Base-by-base conservation (phyloP, 2,329 filamentous ascomycete genomes). In the Ascomycota sp. region DNA sequence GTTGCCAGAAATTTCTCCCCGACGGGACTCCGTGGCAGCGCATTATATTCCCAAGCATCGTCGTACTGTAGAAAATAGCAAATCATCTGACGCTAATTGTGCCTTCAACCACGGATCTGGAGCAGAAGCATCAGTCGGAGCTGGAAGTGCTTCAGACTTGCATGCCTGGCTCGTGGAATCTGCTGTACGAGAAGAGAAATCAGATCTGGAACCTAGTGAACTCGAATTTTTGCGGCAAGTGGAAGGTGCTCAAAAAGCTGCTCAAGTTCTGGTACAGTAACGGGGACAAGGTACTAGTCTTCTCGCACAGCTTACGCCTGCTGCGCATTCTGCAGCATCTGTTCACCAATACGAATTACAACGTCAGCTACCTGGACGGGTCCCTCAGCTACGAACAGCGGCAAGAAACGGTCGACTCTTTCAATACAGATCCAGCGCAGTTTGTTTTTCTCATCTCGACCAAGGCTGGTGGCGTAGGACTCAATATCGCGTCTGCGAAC, bases 391-490 rank as follows among this genome's bases (percentile, higher is more conserved):
- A 89, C 41, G 77, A 83, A 31, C 83, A 92, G 32, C 75, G 89
- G 8, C 74, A 85, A 37, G 69, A 68, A 27, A 69, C 70, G 1
- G 89, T 98, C 1, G 78, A 92, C 44, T 75, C 82, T 28, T 98
- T 93, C 65, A 98, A 98, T 48, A 69, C 78, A 1, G 76, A 93
- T 43, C 70, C 82, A 0, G 64, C 62, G 4, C 81, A 89, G 43
- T 98, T 98, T 43, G 83, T 94, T 5, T 98, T 98, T 42, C 61
- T 98, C 13, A 94, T 98, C 43, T 92, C 80, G 15, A 94, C 89
- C 6, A 81, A 78, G 45, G 85, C 89, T 3, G 89, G 89, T 17
- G 89, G 89, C 4, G 78, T 94, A 1, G 89, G 89, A 0, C 61
- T 98, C 20, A 98, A 98, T 47, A 95, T 98, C 45, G 93, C 86